A percentile compares a stretch with the other conserved stretches of the same genome.
These are phyloP conservation scores for Verticillium dahliae DNA, from an alignment of 2,329 filamentous ascomycete species.

Conservation along the genomic window DNA sequence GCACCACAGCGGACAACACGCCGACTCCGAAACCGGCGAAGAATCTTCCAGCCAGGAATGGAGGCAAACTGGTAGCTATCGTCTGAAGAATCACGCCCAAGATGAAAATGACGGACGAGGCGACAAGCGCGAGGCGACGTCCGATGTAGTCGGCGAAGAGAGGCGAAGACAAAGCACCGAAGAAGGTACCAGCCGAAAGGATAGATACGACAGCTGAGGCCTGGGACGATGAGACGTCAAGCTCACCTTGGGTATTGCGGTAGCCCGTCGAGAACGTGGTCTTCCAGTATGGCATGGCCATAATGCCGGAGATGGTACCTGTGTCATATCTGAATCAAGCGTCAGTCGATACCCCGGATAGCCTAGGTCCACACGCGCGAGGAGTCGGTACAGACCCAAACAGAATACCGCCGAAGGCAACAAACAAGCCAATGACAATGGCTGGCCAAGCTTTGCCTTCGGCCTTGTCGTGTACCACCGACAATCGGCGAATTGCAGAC, in stretches of 20 bases:
- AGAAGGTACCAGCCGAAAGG: slow-evolving; percentile 70
- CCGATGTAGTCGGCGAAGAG: slow-evolving; percentile 60
- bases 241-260: slow-evolving; percentile 30
- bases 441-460: slow-evolving; percentile 54
- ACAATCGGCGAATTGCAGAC: background rate
- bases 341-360: background rate
- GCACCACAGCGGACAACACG: slow-evolving; percentile 63
- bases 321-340: slow-evolving; percentile 39
- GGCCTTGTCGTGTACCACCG: background rate
- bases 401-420: slow-evolving; percentile 54
- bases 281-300: slow-evolving; percentile 50
- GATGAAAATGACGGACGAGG: slow-evolving; percentile 56
- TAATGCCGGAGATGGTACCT: slow-evolving; percentile 51
- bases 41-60: slow-evolving; percentile 66
- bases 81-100: slow-evolving; percentile 63
- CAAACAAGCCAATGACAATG: slow-evolving; percentile 53
- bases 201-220: slow-evolving; percentile 66
- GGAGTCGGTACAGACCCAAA: slow-evolving; percentile 30
- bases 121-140: slow-evolving; percentile 57
- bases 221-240: slow-evolving; percentile 43
- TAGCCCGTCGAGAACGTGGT: slow-evolving; percentile 48
- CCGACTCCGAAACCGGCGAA: slow-evolving; percentile 71
- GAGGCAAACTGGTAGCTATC: slow-evolving; percentile 49
- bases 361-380: too few relatives aligned
- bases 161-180: slow-evolving; percentile 59